Conservation (phyloP, 1,284 basidiomycete species). For the Leccinum subrobustum region DNA sequence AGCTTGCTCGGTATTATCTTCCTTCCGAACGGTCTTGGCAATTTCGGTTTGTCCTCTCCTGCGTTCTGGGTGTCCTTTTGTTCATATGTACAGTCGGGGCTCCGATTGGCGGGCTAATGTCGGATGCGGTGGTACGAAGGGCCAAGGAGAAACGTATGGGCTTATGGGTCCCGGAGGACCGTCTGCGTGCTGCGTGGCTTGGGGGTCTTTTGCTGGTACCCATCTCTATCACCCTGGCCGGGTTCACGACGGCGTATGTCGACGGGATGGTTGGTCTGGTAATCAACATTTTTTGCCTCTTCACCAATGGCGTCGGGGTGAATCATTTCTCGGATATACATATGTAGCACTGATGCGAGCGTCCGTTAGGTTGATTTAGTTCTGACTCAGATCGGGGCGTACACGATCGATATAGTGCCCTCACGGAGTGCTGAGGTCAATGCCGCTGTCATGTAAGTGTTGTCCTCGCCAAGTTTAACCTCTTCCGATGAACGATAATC, state of each 20-base stretch:
- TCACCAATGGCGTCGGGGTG: slow-evolving; percentile 52
- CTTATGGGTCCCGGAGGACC: slow-evolving; percentile 58
- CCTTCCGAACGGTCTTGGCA: slow-evolving; percentile 59
- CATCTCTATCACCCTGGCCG: slow-evolving; percentile 24
- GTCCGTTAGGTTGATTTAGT: slow-evolving; percentile 41
- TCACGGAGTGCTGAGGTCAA: slow-evolving; percentile 51
- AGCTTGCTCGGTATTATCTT: slow-evolving; percentile 61
- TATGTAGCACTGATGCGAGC: not conserved
- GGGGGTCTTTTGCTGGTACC: slow-evolving; percentile 46
- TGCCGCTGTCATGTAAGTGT: slow-evolving; percentile 41
- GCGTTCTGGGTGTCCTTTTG: not conserved
- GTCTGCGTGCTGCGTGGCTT: slow-evolving; percentile 48
- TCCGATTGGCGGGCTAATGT: slow-evolving; percentile 49
- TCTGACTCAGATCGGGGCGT: slow-evolving; percentile 52
- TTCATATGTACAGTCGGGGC: slow-evolving; percentile 45
- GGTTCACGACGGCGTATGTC: slow-evolving; percentile 35
- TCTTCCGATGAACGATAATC: not conserved
- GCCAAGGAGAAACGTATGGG: slow-evolving; percentile 50
- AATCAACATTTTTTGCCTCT: slow-evolving; percentile 43
- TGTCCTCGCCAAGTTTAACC: not conserved
- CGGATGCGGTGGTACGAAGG: slow-evolving; percentile 47
- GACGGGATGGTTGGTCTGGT: slow-evolving; percentile 40
- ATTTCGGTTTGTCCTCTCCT: slow-evolving; percentile 41
- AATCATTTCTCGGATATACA: slow-evolving; percentile 9
- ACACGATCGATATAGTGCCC: slow-evolving; percentile 56